Evolutionary conservation across 2,329 filamentous ascomycete genomes (phyloP).

Genomic region (Talaromyces sp.): DNA sequence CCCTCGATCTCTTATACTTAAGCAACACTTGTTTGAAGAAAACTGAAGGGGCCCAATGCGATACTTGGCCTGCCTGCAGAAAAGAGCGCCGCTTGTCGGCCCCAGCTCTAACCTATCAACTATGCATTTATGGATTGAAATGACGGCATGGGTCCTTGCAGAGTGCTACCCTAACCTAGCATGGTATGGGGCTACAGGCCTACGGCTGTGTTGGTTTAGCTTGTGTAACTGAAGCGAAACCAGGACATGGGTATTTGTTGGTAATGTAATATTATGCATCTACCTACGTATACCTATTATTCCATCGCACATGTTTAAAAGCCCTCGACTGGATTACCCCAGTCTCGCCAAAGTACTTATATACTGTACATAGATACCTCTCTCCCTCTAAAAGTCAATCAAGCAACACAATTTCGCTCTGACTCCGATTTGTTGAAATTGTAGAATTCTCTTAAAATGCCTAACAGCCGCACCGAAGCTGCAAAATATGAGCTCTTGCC

Average conservation of each 20-base stretch:
- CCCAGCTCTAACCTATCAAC: neutral
- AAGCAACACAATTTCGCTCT: neutral
- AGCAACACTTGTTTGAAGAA: neutral
- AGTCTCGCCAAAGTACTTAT: neutral
- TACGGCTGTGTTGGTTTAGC: neutral
- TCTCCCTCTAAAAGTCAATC: neutral
- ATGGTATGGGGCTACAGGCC: neutral
- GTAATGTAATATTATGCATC: neutral
- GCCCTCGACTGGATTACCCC: neutral
- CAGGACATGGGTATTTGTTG: neutral
- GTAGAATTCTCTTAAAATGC: neutral
- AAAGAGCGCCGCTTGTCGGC: neutral
- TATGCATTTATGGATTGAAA: neutral
- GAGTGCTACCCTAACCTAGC: neutral
- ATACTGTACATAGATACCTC: neutral
- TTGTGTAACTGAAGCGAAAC: neutral
- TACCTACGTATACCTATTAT: neutral
- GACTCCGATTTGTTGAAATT: neutral
- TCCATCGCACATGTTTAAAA: neutral
- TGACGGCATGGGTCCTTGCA: neutral
- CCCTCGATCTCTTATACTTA: neutral
- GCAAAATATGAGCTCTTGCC: neutral
- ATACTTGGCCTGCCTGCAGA: neutral
- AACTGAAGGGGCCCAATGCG: neutral
- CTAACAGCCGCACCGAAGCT: constrained; percentile 3